Base-by-base conservation (phyloP, 306 rosid genomes). In the Gillenia trifoliata region DNA sequence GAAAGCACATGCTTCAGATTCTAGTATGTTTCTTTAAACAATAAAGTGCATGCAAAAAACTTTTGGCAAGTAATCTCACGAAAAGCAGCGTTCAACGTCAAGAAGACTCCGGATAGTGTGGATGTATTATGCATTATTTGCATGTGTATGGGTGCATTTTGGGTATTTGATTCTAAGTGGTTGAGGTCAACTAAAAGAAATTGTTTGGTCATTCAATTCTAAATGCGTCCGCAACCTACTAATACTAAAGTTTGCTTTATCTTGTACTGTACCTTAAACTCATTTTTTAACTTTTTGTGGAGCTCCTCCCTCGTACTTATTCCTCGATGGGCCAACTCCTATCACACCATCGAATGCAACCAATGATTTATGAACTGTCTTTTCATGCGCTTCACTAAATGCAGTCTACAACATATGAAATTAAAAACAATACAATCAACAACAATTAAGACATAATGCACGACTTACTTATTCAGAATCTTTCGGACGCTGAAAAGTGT, bases 391-490 rank as follows among this genome's bases (percentile, higher is more conserved):
- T 79, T 94, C 98, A 86, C 90, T 88, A 77, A 94, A 71, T 74
- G 91, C 84, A 79, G 79, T 90, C 98, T 94, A 70, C 81, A 78
- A 26, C 71, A 83, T 36, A 25, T 65, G 76, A 68, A 68, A 64
- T 81, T 55, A 80, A 60, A 86, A 36, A 64, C 17, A 17, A 33
- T 40, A 20, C 25, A 38, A 77, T 20, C 68, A 76, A 38, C 69
- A 68, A 43, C 6, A 75, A 66, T 49, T 25, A 83, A 71, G 74
- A 33, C 52, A 65, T 26, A 75, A 33, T 65, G 43, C 36, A 80
- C 28, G 66, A 86, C 97, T 81, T 81, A 94, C 98, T 78, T 94
- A 97, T 81, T 94, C 98, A 3, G 97, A 91, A 71, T 87, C 86
- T 64, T 83, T 86, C 52, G 98, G 85, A 67, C 85, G 89, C 64